These are phyloP conservation scores for Cornus kousa DNA, from an alignment of 148 eudicot species.

Conservation along the genomic window DNA sequence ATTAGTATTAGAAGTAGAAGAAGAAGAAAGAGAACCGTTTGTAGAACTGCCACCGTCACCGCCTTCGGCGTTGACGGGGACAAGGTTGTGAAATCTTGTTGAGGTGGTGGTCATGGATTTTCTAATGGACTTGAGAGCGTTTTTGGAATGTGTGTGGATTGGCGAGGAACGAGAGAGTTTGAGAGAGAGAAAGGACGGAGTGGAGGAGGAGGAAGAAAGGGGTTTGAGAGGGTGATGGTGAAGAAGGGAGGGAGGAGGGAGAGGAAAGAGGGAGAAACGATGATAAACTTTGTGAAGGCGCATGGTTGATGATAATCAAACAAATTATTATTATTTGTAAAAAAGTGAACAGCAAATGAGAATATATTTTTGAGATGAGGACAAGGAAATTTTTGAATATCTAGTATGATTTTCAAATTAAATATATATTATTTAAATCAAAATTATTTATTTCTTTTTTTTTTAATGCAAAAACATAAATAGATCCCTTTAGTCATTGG, in stretches of 20 bases:
- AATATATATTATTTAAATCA: too few species aligned
- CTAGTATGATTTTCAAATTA: too few species aligned
- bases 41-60: constrained; percentile 16
- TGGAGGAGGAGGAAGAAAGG: constrained; percentile 11
- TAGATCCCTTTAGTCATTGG: too few species aligned
- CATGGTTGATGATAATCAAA: constrained; percentile 29
- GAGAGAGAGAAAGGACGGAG: constrained; percentile 23
- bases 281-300: constrained; percentile 68
- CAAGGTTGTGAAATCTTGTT: constrained; percentile 38
- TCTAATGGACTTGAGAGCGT: constrained; percentile 16
- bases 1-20: constrained; percentile 18
- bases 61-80: constrained; percentile 47
- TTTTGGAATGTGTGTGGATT: constrained; percentile 6
- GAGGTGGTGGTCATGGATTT: constrained; percentile 28
- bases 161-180: constrained; percentile 14
- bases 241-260: constrained; percentile 20
- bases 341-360: neutral
- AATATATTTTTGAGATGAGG: neutral
- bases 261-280: constrained; percentile 48
- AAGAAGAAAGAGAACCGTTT: constrained; percentile 32
- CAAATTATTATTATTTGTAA: neutral
- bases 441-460: too few species aligned
- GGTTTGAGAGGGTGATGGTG: constrained; percentile 7
- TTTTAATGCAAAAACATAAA: too few species aligned
- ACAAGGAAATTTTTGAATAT: too few species aligned